These are phyloP conservation scores for Lentithecium fluviatile DNA, from an alignment of 495 filamentous ascomycete species.

Conservation along the genomic window DNA sequence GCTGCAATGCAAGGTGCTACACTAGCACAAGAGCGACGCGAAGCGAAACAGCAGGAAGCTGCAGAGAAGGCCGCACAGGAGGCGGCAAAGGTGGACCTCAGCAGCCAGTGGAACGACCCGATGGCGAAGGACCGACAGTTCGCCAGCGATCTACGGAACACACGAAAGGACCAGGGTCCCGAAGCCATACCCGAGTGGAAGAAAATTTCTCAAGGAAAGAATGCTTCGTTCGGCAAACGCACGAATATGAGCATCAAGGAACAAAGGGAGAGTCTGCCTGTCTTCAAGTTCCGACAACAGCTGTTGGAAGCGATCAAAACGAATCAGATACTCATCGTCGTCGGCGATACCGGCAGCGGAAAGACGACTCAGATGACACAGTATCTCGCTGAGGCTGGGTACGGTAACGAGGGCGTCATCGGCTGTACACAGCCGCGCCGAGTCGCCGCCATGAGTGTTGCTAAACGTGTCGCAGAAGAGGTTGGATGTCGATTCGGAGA, in stretches of 20 bases:
- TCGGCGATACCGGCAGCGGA: constrained; percentile 94
- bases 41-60: constrained; percentile 82
- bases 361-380: constrained; percentile 97
- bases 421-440: constrained; percentile 97
- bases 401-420: constrained; percentile 84
- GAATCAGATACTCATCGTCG: constrained; percentile 92
- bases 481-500: constrained; percentile 87
- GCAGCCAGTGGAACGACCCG: constrained; percentile 93
- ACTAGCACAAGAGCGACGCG: constrained; percentile 86
- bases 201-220: constrained; percentile 74
- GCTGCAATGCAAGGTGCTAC: constrained; percentile 90
- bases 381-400: constrained; percentile 89
- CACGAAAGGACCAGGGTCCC: constrained; percentile 54
- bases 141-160: constrained; percentile 72
- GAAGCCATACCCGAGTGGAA: constrained; percentile 92
- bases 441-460: constrained; percentile 96
- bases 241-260: constrained; percentile 93
- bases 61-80: constrained; percentile 80
- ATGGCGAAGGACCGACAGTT: constrained; percentile 90
- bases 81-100: constrained; percentile 77
- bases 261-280: constrained; percentile 85
- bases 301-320: constrained; percentile 82
- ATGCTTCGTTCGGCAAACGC: constrained; percentile 78
- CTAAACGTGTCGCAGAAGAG: constrained; percentile 94
- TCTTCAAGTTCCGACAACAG: constrained; percentile 84